Evolutionary conservation across 768 basidiomycete species (phyloP), one percentile per base, ranked within the genome.

Genomic region (Galerina marginata): DNA sequence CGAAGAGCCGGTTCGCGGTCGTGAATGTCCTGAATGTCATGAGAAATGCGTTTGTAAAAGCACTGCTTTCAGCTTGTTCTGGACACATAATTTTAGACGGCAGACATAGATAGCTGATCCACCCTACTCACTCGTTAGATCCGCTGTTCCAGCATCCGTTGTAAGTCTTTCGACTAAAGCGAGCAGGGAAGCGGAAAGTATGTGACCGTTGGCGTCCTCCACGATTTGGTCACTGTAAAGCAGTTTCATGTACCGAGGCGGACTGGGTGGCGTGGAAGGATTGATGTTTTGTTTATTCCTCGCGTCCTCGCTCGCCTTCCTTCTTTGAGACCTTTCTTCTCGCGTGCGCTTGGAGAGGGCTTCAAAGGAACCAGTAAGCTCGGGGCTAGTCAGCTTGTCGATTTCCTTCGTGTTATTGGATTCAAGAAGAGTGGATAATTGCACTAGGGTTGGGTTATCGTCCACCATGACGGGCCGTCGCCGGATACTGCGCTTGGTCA

Each of bases 21-120:
- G 86, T 88, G 70, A 96, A 94, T 0, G 92, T 90, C 54, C 87
- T 82, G 76, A 92, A 93, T 14, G 93, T 95, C 74, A 86, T 87
- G 46, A 96, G 79, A 77, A 96, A 96, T n/a, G 85, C 81, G 36
- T 81, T 78, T 26, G 81, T 78, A 69, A 81, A 90, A 10, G 70
- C 57, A 23, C 65, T 69, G 45, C 63, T 61, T 49, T 70, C 69
- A 16, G 65, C 56, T 48, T 57, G 58, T 72, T 63, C 72, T 72
- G 56, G 38, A 66, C 49, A 47, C n/a, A 26, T 26, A 29, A 47
- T 53, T 53, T 44, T 25, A 54, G 49, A 39, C 9, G 51, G 57
- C 46, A 60, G 25, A 43, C 16, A 47, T 46, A 50, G 16, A 33
- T 23, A 54, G 43, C 39, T 50, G 58, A 65, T 42, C 20, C 20